Base-by-base conservation (phyloP, 805 yeast genomes). In the Kuraishia ogatae region DNA sequence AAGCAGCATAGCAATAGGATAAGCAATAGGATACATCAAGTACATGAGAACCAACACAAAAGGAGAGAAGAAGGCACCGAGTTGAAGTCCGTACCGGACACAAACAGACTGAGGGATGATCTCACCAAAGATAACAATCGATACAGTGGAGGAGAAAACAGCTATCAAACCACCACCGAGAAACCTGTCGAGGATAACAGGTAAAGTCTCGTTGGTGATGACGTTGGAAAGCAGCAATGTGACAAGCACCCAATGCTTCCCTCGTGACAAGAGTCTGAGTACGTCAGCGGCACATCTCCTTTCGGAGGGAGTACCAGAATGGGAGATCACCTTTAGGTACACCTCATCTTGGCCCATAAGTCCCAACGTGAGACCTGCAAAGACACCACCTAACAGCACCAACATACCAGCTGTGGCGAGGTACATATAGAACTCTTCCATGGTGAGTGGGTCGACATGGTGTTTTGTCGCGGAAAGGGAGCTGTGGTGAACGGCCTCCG, bases 141-240 rank as follows among this genome's bases (percentile, higher is more conserved):
- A 81, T 2, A 87, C 92, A 0, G 99, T 92, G n/a, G 97, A 85
- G 13, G 91, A 80, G 15, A 91, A 89, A 43, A 93, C 97, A 0
- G 99, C 99, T 15, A 94, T 92, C 87, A 96, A 87, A 1, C 99
- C 99, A 49, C 98, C 98, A 51, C 98, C 98, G 15, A 94, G 79
- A 62, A 93, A 87, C 55, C 96, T 79, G 68, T 93, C 98, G 57
- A 94, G 77, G 22, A 93, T 96, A 61, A 93, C 93, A 0, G 99
- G 99, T 57, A 93, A 77, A 1, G 97, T 86, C 69, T 93, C 97
- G 68, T 92, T 92, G 50, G 97, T 92, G 66, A 92, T 89, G 51
- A 92, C 97, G 64, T 92, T 92, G 6, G 90, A 82, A 35, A 92
- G 69, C 56, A 93, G 76, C 58, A 93, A 71, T 1, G 99, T 93